A percentile compares a stretch with the other conserved stretches of the same genome.
Conservation (phyloP, 805 yeast genomes). For the Candida verbasci region DNA sequence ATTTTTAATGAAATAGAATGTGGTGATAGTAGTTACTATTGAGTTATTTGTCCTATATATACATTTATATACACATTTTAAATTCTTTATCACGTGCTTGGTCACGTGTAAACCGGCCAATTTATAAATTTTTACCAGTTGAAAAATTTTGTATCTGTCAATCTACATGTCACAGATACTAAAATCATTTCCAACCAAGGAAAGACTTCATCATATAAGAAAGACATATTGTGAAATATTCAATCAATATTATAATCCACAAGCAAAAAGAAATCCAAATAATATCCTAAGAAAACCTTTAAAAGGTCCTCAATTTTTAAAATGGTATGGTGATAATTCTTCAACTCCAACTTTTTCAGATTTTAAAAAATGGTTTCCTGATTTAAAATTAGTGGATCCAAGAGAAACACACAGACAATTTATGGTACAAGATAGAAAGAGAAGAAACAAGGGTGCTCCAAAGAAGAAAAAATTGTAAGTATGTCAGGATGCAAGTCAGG, state of each 20-base stretch:
- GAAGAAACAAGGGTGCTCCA: constrained; percentile 89
- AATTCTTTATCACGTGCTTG: too few species aligned
- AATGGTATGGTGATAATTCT: constrained; percentile 67
- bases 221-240: constrained; percentile 63
- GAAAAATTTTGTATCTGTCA: too few species aligned
- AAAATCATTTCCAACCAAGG: constrained; percentile 36
- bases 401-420: constrained; percentile 65
- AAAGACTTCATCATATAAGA: constrained; percentile 52
- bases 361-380: constrained; percentile 50
- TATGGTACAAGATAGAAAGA: constrained; percentile 61
- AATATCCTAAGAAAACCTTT: constrained; percentile 64
- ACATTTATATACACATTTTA: too few species aligned
- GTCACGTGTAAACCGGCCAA: not conserved
- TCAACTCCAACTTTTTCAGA: constrained; percentile 62
- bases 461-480: constrained; percentile 48
- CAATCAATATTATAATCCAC: constrained; percentile 68
- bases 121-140: too few species aligned
- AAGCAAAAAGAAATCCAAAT: constrained; percentile 62
- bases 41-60: too few species aligned
- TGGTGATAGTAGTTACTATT: too few species aligned
- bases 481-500: too few species aligned
- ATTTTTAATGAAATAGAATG: too few species aligned
- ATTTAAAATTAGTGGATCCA: constrained; percentile 54
- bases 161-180: constrained; percentile 23
- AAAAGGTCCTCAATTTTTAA: constrained; percentile 65